Conservation (phyloP, 1,139 yeast species). For the Protomyces lactucae-debilis region DNA sequence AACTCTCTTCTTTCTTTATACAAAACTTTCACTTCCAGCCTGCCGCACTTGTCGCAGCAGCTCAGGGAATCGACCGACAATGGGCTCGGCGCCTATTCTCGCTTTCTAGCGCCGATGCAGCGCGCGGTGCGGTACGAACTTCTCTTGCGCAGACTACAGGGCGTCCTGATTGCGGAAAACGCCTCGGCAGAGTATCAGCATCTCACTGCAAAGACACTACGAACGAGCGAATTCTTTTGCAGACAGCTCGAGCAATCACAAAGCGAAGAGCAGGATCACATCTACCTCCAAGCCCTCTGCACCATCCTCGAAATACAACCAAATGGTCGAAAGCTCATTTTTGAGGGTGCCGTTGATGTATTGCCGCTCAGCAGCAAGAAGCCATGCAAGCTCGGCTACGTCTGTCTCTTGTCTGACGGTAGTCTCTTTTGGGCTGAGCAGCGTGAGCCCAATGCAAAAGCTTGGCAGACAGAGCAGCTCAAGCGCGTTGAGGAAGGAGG, state of each 20-base stretch:
- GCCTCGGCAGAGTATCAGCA: constrained; percentile 1
- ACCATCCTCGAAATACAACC: constrained; percentile 4
- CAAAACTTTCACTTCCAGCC: constrained; percentile 8
- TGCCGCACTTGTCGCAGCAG: constrained; percentile 10
- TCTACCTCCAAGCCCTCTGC: constrained; percentile 5
- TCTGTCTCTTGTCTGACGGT: constrained; percentile 14
- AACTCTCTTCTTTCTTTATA: constrained; percentile 9
- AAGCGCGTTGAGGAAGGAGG: constrained; percentile 17
- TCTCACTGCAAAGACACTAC: constrained; percentile 1
- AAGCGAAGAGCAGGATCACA: constrained; percentile 9
- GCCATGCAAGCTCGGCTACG: constrained; percentile 16
- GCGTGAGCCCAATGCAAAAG: constrained; percentile 10
- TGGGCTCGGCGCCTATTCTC: constrained; percentile 18
- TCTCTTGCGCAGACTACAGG: constrained; percentile 1
- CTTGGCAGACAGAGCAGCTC: constrained; percentile 7
- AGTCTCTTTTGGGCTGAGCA: constrained; percentile 14
- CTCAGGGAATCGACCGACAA: constrained; percentile 13
- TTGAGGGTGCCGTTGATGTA: constrained; percentile 4
- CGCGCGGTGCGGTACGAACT: constrained; percentile 17
- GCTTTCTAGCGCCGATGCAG: constrained; percentile 24
- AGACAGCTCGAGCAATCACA: constrained; percentile 11
- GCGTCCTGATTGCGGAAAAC: constrained; percentile 4
- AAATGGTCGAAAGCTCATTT: constrained; percentile 5
- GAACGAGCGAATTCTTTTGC: constrained; percentile 9
- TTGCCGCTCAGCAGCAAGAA: constrained; percentile 17